Conservation (phyloP, 306 rosid genomes). For the Cucurbita pepo region DNA sequence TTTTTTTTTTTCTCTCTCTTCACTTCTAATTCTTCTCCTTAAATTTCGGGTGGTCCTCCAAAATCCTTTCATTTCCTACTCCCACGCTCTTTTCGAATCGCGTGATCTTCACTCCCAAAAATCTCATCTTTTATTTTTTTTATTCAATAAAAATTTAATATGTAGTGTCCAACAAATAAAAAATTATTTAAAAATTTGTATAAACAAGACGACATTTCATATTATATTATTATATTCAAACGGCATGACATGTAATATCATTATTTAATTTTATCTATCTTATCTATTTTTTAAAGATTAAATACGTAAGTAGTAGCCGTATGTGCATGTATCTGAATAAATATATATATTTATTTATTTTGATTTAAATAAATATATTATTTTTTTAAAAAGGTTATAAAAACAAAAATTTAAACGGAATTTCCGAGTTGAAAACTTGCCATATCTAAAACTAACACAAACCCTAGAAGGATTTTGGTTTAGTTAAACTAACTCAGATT, state of each 20-base stretch:
- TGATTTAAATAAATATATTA: no score
- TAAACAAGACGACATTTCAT: no score
- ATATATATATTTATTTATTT: no score
- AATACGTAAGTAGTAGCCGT: not conserved
- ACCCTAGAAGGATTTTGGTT: no score
- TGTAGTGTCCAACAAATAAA: no score
- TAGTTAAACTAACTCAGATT: no score
- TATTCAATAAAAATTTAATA: not conserved
- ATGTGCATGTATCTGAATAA: not conserved
- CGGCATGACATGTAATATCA: not conserved
- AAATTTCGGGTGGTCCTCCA: slow-evolving; percentile 20
- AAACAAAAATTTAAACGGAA: no score
- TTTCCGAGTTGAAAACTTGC: not conserved
- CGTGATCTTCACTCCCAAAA: slow-evolving; percentile 4
- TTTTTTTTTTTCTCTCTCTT: not conserved
- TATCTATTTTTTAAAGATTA: not conserved
- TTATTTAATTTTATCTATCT: not conserved
- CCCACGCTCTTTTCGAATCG: not conserved
- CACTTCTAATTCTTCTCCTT: slow-evolving; percentile 14
- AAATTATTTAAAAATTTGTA: no score
- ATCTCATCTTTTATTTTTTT: not conserved
- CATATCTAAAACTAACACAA: not conserved
- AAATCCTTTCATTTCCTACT: not conserved
- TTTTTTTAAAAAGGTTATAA: no score
- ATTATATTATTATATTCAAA: not conserved